Evolutionary conservation across 495 filamentous ascomycete species (phyloP).

Genomic region (Aspergillus panamensis): DNA sequence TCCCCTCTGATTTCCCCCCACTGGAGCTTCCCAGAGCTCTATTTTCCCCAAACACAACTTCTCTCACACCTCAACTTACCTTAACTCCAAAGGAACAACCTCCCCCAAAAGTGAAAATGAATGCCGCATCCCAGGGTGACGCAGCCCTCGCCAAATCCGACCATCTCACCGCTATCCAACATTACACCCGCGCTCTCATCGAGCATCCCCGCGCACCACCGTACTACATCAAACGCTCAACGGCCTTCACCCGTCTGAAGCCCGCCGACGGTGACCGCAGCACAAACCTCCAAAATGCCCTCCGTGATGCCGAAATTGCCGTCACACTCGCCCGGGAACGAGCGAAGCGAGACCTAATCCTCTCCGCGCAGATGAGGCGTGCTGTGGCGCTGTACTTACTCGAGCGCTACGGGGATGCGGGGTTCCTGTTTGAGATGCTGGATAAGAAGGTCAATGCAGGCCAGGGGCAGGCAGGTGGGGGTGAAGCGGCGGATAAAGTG

Average conservation of each 20-base stretch:
- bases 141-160: conserved; percentile 62
- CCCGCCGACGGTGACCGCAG: conserved; percentile 41
- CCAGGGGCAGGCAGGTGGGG: conserved; percentile 36
- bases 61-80: too few species aligned
- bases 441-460: conserved; percentile 51
- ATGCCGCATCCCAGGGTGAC: conserved; percentile 58
- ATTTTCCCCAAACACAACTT: too few species aligned
- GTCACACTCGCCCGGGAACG: conserved; percentile 66
- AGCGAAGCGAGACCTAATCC: conserved; percentile 75
- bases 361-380: conserved; percentile 75
- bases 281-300: conserved; percentile 49
- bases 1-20: too few species aligned
- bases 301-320: conserved; percentile 78
- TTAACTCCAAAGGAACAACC: neutral
- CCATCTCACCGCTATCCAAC: conserved; percentile 61
- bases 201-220: conserved; percentile 62
- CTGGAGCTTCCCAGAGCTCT: too few species aligned
- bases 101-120: conserved; percentile 46
- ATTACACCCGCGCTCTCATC: conserved; percentile 74
- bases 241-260: conserved; percentile 68
- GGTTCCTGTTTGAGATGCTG: conserved; percentile 65
- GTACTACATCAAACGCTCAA: conserved; percentile 87
- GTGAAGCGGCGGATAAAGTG: conserved; percentile 34
- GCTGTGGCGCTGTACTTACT: conserved; percentile 69
- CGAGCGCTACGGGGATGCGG: conserved; percentile 71